phyloP scores from a whole-genome alignment of 1,284 basidiomycete genomes.

The Ganoderma boninense region DNA sequence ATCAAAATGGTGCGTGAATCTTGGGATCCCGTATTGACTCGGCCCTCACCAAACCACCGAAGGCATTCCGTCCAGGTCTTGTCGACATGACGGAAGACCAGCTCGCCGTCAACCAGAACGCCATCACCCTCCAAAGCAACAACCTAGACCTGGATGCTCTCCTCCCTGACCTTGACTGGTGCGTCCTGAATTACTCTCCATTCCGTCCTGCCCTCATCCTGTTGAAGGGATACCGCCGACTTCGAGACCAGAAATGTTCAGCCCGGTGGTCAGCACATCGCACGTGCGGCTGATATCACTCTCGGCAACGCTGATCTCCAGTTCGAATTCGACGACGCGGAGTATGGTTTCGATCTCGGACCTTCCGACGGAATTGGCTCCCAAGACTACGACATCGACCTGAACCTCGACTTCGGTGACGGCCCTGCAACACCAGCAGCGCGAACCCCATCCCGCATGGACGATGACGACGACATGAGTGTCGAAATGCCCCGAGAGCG shows the following conservation, averaged over 20 bases:
- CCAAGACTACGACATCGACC: conserved; percentile 80
- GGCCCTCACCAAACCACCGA: conserved; percentile 12
- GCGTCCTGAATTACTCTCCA: conserved; percentile 26
- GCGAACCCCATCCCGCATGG: conserved; percentile 33
- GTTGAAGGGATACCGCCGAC: conserved; percentile 69
- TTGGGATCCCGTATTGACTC: conserved; percentile 22
- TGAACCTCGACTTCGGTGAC: conserved; percentile 78
- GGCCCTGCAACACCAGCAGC: conserved; percentile 49
- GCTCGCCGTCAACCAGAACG: conserved; percentile 84
- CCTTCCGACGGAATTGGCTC: conserved; percentile 86
- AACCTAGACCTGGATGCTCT: conserved; percentile 81
- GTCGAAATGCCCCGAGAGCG: conserved; percentile 83
- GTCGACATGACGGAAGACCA: conserved; percentile 97
- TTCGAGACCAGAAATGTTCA: conserved; percentile 74
- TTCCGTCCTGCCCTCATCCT: conserved; percentile 7
- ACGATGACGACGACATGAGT: conserved; percentile 60
- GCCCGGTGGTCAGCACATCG: conserved; percentile 80
- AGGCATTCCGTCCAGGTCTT: conserved; percentile 93
- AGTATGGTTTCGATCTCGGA: conserved; percentile 72
- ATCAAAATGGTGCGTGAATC: conserved; percentile 84
- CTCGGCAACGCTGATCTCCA: conserved; percentile 73
- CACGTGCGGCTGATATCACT: conserved; percentile 85
- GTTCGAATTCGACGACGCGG: conserved; percentile 65
- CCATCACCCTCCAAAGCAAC: conserved; percentile 84
- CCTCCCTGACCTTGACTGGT: conserved; percentile 87